Base-by-base conservation (phyloP, 1,139 yeast species). In the Debaryomycetaceae sp. region DNA sequence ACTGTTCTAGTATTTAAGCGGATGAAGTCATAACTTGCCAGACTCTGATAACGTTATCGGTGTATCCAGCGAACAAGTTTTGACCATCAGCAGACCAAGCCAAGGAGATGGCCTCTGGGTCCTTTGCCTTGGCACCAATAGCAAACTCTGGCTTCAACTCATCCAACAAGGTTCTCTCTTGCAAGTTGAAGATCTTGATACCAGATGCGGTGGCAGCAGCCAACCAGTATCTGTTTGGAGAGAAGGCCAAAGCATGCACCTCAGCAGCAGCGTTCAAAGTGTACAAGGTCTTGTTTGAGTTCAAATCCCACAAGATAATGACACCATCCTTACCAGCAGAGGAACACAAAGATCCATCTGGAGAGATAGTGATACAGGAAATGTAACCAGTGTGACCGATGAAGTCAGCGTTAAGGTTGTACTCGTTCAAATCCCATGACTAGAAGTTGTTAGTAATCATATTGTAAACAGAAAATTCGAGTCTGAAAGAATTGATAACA, bases 141-240 rank as follows among this genome's bases (percentile, higher is more conserved):
- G 95, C 88, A 69, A 89, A 88, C 81, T 93, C 99, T 72, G 98
- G 97, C 81, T 87, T 90, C 79, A 93, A 88, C 83, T 93, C 98
- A 72, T 93, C 99, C 78, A 91, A 90, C 75, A 91, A 82, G 65
- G 80, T 79, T 80, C 96, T 87, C 80, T 88, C 93, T 81, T 90
- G 96, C 75, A 93, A 86, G 85, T 91, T 90, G 89, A 84, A 93
- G 83, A 95, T 87, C 90, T 90, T 91, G 81, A 95, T 89, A 69
- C 97, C 95, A 62, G 97, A 79, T 60, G 97, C 81, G 66, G 99
- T 93, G 69, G 99, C 99, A 79, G 98, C 99, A 74, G 97, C 95
- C 76, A 95, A 88, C 99, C 99, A 93, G 95, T 89, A 95, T 87
- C 99, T 91, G 96, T 89, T 88, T 79, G 99, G 99, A 74, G 99